Base-by-base conservation (phyloP, 2,329 filamentous ascomycete species). In the Alternaria angustiovoidea region DNA sequence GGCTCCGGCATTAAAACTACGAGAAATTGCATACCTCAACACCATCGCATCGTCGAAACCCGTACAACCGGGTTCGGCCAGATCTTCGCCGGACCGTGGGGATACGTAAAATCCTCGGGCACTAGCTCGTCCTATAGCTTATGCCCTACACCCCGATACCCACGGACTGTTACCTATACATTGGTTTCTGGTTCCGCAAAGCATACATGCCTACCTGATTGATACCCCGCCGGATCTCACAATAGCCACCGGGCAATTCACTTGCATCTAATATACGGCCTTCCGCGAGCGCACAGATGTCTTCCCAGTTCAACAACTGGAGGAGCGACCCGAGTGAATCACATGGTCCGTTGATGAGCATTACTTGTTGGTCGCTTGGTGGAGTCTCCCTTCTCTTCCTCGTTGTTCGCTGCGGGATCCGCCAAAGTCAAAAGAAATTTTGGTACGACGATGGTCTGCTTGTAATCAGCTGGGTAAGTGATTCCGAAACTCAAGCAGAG, bases 361-460 rank as follows among this genome's bases (percentile, higher is more conserved):
- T 54, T 8, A 34, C 49, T 3, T 24, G 30, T 14, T 58, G 56
- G 56, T 26, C 51, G 36, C 20, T 54, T 1, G 43, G 34, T 41
- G 56, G 49, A 22, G 5, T 58, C 22, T 38, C 56, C 26, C n/a
- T 46, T n/a, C 20, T 22, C n/a, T 58, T 58, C 5, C 12, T 58
- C 5, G 51, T 22, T 20, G 26, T 58, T 36, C 49, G 56, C 7
- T 46, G 51, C 16, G 26, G 9, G 18, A 48, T 58, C 20, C 51
- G 51, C 30, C 18, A 24, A 36, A 32, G 12, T 2, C 56, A 54
- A 11, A 44, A 52, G 24, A 58, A 58, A 24, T 42, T 54, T 38
- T 58, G 56, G 56, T 48, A 34, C 11, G 56, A 58, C 18, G 51
- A 53, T 11, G 20, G 44, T 9, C 11, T 58, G 20, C 56, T 58